A percentile compares a stretch with the other conserved stretches of the same genome.
phyloP scores from a whole-genome alignment of 2,329 filamentous ascomycete species.

The Penicillium hesseltinei region DNA sequence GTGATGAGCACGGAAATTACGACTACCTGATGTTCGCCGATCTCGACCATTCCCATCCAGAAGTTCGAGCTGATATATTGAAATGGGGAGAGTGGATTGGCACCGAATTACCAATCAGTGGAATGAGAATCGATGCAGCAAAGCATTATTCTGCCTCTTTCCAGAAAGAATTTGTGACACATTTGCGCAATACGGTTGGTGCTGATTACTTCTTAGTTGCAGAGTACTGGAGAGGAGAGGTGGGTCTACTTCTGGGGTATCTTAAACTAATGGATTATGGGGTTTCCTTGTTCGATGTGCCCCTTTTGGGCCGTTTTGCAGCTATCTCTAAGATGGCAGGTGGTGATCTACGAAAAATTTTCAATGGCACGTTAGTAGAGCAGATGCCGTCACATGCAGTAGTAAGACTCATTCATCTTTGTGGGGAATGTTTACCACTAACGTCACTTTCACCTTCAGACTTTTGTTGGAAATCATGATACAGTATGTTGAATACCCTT shows the following conservation, averaged over 20 bases:
- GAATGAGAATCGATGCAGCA: conserved; percentile 68
- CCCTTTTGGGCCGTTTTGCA: conserved; percentile 67
- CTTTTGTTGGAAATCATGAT: conserved; percentile 71
- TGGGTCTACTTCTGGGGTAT: conserved; percentile 56
- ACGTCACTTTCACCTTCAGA: conserved; percentile 39
- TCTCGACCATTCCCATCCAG: conserved; percentile 63
- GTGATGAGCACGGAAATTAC: conserved; percentile 64
- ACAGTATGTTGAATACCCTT: conserved; percentile 44
- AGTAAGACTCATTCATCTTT: conserved; percentile 38
- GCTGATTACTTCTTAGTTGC: conserved; percentile 64
- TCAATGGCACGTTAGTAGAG: conserved; percentile 59
- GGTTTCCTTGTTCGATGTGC: conserved; percentile 64
- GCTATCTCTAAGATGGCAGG: conserved; percentile 55
- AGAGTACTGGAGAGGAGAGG: conserved; percentile 66
- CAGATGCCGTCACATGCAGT: conserved; percentile 56
- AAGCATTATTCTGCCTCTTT: conserved; percentile 70
- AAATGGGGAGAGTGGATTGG: conserved; percentile 68
- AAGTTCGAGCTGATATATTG: conserved; percentile 63
- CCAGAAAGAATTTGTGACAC: conserved; percentile 59
- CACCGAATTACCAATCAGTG: conserved; percentile 59
- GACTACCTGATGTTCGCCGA: conserved; percentile 71
- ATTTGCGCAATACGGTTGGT: conserved; percentile 53
- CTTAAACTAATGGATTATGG: conserved; percentile 58
- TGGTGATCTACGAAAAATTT: conserved; percentile 61
- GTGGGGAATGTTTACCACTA: neutral